These are phyloP conservation scores for Suhomyces choctaworum DNA, from an alignment of 1,139 yeast genomes.

Conservation along the genomic window DNA sequence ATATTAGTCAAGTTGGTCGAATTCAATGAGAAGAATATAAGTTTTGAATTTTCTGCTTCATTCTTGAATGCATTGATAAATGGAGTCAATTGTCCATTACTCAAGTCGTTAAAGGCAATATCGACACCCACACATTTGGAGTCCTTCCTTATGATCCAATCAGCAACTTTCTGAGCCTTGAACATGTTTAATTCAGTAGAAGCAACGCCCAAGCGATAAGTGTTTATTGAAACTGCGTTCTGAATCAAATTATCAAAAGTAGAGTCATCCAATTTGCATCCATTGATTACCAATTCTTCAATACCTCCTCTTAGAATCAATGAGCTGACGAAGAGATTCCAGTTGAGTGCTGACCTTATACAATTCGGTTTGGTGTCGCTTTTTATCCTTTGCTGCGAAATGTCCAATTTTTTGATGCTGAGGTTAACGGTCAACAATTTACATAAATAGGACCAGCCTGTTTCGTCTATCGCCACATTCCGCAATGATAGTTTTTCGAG, in stretches of 20 bases:
- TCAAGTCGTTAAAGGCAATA: constrained; percentile 77
- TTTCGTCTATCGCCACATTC: constrained; percentile 70
- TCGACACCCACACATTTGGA: constrained; percentile 78
- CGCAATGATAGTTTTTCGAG: constrained; percentile 74
- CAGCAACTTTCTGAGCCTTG: constrained; percentile 56
- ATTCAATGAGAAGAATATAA: constrained; percentile 68
- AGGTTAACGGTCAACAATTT: constrained; percentile 63
- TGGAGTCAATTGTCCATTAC: constrained; percentile 51
- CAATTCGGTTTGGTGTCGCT: constrained; percentile 46
- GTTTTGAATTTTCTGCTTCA: constrained; percentile 27
- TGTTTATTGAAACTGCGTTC: constrained; percentile 52
- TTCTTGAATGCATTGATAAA: constrained; percentile 47
- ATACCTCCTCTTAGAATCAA: constrained; percentile 65
- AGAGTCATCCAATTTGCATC: constrained; percentile 62
- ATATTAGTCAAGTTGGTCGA: constrained; percentile 59
- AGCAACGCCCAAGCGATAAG: constrained; percentile 78
- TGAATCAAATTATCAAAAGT: constrained; percentile 53
- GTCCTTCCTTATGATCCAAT: constrained; percentile 59
- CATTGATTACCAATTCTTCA: constrained; percentile 81
- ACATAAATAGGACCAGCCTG: constrained; percentile 76
- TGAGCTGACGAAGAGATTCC: constrained; percentile 68
- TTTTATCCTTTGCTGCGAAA: constrained; percentile 72
- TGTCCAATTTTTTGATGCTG: constrained; percentile 65
- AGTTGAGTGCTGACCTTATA: constrained; percentile 69
- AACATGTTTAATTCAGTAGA: constrained; percentile 59